Evolutionary conservation across 192 early-diverging fungal genomes (phyloP).

Genomic region (Podila epicladia): DNA sequence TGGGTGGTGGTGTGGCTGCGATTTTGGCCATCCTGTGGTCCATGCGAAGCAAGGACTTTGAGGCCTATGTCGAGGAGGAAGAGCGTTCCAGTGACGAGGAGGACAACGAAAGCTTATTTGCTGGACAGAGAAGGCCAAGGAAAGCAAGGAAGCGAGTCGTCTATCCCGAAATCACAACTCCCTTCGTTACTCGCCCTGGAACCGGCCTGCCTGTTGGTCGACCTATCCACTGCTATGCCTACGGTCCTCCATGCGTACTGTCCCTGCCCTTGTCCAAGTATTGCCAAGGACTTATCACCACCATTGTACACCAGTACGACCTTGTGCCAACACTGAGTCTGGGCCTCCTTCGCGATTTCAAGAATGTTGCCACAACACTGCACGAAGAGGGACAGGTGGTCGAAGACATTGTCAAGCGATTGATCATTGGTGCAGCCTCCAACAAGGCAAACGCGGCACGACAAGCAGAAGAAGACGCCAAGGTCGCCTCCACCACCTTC

Average conservation of each 20-base stretch:
- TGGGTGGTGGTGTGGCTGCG: conserved; percentile 89
- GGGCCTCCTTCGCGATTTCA: conserved; percentile 79
- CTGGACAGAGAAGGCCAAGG: conserved; percentile 3
- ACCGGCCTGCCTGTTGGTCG: conserved; percentile 76
- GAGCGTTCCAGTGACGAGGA: conserved; percentile 45
- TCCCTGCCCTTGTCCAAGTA: conserved; percentile 73
- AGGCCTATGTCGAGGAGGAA: conserved; percentile 40
- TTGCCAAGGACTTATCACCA: conserved; percentile 79
- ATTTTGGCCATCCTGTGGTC: conserved; percentile 82
- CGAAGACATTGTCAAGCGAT: conserved; percentile 71
- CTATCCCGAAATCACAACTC: conserved; percentile 54
- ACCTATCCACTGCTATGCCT: conserved; percentile 86
- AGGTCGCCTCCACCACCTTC: conserved; percentile 11
- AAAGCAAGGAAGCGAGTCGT: conserved; percentile 17
- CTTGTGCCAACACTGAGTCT: conserved; percentile 80
- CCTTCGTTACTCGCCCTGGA: conserved; percentile 69
- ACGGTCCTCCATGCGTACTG: conserved; percentile 84
- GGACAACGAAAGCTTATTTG: conserved; percentile 20
- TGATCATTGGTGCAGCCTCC: conserved; percentile 57
- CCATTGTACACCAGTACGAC: conserved; percentile 85
- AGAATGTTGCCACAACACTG: conserved; percentile 74
- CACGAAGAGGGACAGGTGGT: conserved; percentile 67
- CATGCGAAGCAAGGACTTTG: conserved; percentile 57
- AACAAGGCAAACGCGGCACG: conserved; percentile 33
- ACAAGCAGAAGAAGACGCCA: conserved; percentile 20